Percentiles rank a stretch among this genome's conserved stretches.
phyloP scores from a whole-genome alignment of 2,329 filamentous ascomycete species.

The Sporothrix inflata region DNA sequence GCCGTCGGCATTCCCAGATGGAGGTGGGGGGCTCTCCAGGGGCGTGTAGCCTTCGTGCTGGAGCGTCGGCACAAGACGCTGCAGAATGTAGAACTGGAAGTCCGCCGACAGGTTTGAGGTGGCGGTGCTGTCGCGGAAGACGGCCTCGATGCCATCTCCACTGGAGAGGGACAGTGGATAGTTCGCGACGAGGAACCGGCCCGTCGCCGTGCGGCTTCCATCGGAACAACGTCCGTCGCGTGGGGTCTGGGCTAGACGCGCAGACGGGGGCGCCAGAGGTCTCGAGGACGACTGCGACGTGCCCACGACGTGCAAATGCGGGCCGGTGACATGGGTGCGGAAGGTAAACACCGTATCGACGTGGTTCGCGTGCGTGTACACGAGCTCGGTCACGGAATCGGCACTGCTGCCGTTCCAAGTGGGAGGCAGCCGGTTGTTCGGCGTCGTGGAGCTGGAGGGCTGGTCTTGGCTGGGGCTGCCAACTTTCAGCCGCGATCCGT shows the following conservation, averaged over 20 bases:
- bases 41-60: background rate
- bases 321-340: background rate
- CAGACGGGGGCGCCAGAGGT: background rate
- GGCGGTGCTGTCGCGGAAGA: background rate
- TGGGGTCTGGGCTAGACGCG: background rate
- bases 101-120: background rate
- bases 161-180: background rate
- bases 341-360: background rate
- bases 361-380: background rate
- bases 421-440: background rate
- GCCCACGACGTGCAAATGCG: background rate
- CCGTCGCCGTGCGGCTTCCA: background rate
- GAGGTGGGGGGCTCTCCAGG: background rate
- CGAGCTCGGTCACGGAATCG: background rate
- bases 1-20: background rate
- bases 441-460: background rate
- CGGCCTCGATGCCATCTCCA: background rate
- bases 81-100: constrained; percentile 10
- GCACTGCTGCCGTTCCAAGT: background rate
- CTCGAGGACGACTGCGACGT: background rate
- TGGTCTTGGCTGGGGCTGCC: background rate
- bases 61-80: background rate
- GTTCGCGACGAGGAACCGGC: background rate
- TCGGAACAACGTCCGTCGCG: background rate
- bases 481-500: background rate